A percentile compares a stretch with the other conserved stretches of the same genome.
These are phyloP conservation scores for Cryphonectria japonica DNA, from an alignment of 2,329 filamentous ascomycete genomes.

Conservation along the genomic window DNA sequence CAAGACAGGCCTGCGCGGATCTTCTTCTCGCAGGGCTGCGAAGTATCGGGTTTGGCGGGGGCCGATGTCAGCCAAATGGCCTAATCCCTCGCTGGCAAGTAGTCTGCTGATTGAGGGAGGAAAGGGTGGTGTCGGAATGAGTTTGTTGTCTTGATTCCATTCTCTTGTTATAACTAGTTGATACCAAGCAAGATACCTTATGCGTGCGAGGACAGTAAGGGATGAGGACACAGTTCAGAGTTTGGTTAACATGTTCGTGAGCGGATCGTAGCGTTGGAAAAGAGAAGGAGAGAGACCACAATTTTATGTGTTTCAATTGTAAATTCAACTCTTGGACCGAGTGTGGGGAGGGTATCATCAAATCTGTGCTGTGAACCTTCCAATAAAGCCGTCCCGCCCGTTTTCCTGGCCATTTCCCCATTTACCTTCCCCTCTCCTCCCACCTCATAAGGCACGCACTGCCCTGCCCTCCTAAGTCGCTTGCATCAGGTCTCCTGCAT, in stretches of 20 bases:
- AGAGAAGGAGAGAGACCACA: background rate
- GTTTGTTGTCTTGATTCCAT: background rate
- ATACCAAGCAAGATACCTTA: conserved; percentile 8
- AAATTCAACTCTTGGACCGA: background rate
- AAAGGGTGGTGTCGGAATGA: background rate
- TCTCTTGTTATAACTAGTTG: background rate
- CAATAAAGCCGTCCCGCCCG: background rate
- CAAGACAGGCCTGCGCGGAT: conserved; percentile 72
- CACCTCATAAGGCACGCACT: background rate
- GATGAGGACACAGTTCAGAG: background rate
- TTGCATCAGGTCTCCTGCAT: conserved; percentile 36
- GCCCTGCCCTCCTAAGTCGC: background rate
- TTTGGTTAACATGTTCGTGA: background rate
- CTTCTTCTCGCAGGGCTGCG: conserved; percentile 92
- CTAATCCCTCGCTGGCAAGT: background rate
- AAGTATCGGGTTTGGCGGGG: conserved; percentile 42
- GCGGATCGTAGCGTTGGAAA: background rate
- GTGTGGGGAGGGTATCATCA: conserved; percentile 18
- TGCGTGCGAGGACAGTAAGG: background rate
- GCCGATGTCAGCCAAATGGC: conserved; percentile 32
- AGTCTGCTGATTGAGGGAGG: background rate
- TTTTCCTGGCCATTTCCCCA: background rate
- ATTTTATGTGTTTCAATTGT: background rate
- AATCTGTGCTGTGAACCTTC: background rate
- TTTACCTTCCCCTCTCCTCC: background rate